These are phyloP conservation scores for Rubia tinctorum DNA, from an alignment of 305 asterid species.

Conservation along the genomic window DNA sequence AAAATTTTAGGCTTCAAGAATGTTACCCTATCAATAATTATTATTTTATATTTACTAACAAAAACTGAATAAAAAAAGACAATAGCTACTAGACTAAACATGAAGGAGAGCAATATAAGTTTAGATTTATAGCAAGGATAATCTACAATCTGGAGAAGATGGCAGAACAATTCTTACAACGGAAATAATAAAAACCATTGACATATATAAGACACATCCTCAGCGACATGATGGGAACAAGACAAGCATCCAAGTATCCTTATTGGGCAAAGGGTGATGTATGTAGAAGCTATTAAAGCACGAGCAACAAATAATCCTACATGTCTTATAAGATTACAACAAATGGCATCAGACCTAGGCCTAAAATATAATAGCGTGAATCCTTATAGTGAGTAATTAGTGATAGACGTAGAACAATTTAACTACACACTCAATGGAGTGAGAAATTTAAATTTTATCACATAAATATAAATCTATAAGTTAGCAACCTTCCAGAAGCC, in stretches of 20 bases:
- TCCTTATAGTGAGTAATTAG: background rate
- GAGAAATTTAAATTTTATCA: background rate
- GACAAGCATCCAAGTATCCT: background rate
- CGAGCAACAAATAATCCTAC: background rate
- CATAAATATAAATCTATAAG: background rate
- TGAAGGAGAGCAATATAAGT: background rate
- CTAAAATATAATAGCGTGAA: background rate
- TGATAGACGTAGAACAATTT: background rate
- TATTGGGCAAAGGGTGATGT: background rate
- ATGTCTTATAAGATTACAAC: background rate
- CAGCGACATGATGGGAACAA: background rate
- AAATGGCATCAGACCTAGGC: background rate
- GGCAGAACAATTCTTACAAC: background rate
- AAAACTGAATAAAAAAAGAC: background rate
- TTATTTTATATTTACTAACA: background rate
- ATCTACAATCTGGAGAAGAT: background rate
- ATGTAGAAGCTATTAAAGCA: constrained; percentile 2
- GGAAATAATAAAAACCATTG: background rate
- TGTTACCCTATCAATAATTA: background rate
- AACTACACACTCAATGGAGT: background rate
- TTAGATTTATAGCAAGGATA: background rate
- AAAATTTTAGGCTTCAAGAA: background rate
- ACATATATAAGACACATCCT: too few relatives aligned
- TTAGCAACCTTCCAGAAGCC: constrained; percentile 94
- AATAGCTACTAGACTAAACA: background rate